Conservation (phyloP, 495 filamentous ascomycete species). For the Cercophora samala region DNA sequence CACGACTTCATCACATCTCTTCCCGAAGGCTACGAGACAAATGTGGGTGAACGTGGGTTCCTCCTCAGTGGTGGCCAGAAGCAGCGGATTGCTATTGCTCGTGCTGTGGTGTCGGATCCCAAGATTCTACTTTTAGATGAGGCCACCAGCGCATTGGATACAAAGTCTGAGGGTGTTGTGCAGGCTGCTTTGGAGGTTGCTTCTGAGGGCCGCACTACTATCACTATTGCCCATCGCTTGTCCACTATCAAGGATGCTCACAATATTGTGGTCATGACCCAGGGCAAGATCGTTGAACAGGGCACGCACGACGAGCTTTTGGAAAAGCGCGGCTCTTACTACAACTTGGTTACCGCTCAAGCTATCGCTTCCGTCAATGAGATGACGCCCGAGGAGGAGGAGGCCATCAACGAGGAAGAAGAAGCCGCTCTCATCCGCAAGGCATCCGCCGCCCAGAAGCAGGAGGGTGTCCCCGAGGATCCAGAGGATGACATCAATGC, state of each 20-base stretch:
- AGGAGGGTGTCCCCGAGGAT: slow-evolving; percentile 43
- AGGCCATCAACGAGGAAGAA: slow-evolving; percentile 39
- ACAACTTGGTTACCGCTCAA: slow-evolving; percentile 55
- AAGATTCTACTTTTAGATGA: slow-evolving; percentile 92
- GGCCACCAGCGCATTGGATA: slow-evolving; percentile 92
- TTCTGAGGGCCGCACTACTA: slow-evolving; percentile 86
- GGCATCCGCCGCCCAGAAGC: slow-evolving; percentile 34
- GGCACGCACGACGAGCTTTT: slow-evolving; percentile 71
- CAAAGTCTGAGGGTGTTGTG: slow-evolving; percentile 90
- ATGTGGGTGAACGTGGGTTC: slow-evolving; percentile 93
- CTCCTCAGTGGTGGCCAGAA: slow-evolving; percentile 92
- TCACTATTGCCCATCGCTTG: slow-evolving; percentile 91
- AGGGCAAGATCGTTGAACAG: slow-evolving; percentile 81
- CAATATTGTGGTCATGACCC: slow-evolving; percentile 91
- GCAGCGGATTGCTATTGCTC: slow-evolving; percentile 82
- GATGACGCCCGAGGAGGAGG: slow-evolving; percentile 45
- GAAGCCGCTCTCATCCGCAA: slow-evolving; percentile 49
- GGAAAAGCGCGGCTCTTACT: slow-evolving; percentile 55
- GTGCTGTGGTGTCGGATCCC: slow-evolving; percentile 90
- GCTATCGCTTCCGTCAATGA: slow-evolving; percentile 60
- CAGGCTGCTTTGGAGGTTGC: slow-evolving; percentile 89
- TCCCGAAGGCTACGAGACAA: slow-evolving; percentile 88
- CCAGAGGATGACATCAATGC: slow-evolving; percentile 56
- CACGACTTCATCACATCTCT: slow-evolving; percentile 84
- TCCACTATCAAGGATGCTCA: slow-evolving; percentile 91